A percentile compares a stretch with the other conserved stretches of the same genome.
phyloP scores from a whole-genome alignment of 2,329 filamentous ascomycete genomes.

The Fusarium illudens region DNA sequence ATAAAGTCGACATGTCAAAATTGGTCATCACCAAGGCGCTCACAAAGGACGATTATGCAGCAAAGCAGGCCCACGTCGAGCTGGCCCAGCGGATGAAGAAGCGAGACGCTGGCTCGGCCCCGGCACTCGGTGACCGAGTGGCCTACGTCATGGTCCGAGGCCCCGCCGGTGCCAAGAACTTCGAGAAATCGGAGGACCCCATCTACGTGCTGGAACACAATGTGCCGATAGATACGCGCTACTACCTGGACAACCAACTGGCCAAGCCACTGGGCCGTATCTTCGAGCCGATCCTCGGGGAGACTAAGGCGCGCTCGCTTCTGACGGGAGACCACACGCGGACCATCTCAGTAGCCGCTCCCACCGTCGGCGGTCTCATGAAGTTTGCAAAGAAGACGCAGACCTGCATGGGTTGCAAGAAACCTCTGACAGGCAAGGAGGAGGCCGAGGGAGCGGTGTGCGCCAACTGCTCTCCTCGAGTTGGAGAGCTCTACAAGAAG shows the following conservation, averaged over 20 bases:
- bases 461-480: constrained; percentile 80
- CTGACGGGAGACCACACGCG: constrained; percentile 94
- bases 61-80: constrained; percentile 95
- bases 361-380: constrained; percentile 93
- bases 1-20: constrained; percentile 99
- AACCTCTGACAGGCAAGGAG: constrained; percentile 81
- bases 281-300: constrained; percentile 96
- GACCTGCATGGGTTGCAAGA: constrained; percentile 99
- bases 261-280: constrained; percentile 94
- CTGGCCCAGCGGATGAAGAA: constrained; percentile 97
- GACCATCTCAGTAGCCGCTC: constrained; percentile 91
- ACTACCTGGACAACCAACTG: constrained; percentile 98
- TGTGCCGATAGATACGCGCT: constrained; percentile 96
- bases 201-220: constrained; percentile 98
- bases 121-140: constrained; percentile 91
- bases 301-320: constrained; percentile 86
- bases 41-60: constrained; percentile 87
- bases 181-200: constrained; percentile 96
- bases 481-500: constrained; percentile 94
- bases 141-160: constrained; percentile 98
- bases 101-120: constrained; percentile 92
- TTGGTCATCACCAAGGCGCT: constrained; percentile 98
- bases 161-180: constrained; percentile 88
- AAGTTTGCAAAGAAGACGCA: constrained; percentile 98
- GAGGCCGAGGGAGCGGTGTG: constrained; percentile 90